Base-by-base conservation (phyloP, 257 asterid species). In the Penstemon eatonii region DNA sequence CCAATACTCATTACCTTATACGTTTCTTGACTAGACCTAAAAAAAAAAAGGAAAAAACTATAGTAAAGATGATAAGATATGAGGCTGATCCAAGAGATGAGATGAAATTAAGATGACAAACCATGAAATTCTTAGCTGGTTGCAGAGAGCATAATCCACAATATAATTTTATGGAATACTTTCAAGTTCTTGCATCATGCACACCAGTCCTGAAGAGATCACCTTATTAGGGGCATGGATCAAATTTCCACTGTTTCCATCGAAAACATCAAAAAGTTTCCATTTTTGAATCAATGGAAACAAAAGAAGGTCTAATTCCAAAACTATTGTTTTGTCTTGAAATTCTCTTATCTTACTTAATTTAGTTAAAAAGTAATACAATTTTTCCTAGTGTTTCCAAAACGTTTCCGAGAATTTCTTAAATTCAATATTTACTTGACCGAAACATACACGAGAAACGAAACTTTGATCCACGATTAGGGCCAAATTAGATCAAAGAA, bases 181-280 rank as follows among this genome's bases (percentile, higher is more conserved):
- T 3, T 36, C n/a, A 37, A 53, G 63, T 25, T 43, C 56, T 33
- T 56, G 56, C 71, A 66, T 66, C 18, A 15, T 18, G 62, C 41
- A 66, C 71, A 53, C 4, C 69, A 15, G 15, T 50, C 50, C 50
- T 38, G 37, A n/a, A 63, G 15, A n/a, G 8, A 37, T 39, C 8
- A 43, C 59, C 36, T 36, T 37, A 5, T 8, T 3, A 38, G 38
- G 38, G 50, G 38, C 59, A 25, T 25, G 33, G 33, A 25, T 25
- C 2, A 47, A 47, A 19, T 7, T 65, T 46, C 7, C 10, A 25
- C 33, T 1, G 52, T 4, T 6, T 3, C 52, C 52, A 7, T 9
- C 4, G 5, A n/a, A 63, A 11, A 18, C n/a, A 50, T 47, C 10
- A 46, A 11, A 63, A 9, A 38, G 33, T 25, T 25, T 25, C 33